Percentiles rank a stretch among this genome's conserved stretches.
Evolutionary conservation across 139 green algal species (phyloP).

Genomic region (Gonium pectorale): DNA sequence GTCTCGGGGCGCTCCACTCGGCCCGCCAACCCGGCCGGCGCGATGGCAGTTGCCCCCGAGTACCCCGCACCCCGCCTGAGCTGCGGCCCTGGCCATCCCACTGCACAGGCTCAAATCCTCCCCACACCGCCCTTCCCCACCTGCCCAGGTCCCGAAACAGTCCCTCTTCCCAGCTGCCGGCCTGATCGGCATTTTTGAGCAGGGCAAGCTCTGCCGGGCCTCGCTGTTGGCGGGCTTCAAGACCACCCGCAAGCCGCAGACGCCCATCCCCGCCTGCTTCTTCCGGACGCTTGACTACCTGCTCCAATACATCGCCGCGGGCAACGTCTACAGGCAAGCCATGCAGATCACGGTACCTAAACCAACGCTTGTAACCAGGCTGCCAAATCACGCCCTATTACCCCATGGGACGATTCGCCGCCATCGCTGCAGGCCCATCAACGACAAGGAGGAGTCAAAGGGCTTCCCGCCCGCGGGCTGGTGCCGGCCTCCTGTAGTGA

Average conservation of each 20-base stretch:
- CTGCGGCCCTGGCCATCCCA: too few relatives aligned
- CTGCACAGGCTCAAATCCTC: too few relatives aligned
- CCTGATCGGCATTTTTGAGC: not conserved
- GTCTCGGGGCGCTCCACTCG: too few relatives aligned
- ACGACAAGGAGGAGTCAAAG: constrained; percentile 33
- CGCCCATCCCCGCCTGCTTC: constrained; percentile 16
- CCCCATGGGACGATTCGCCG: too few relatives aligned
- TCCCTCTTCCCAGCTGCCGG: not conserved
- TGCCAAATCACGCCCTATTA: too few relatives aligned
- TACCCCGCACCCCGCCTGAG: too few relatives aligned
- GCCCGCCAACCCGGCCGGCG: too few relatives aligned
- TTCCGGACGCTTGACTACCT: constrained; percentile 41
- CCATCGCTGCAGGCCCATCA: too few relatives aligned
- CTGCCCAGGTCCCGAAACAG: not conserved
- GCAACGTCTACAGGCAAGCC: constrained; percentile 23
- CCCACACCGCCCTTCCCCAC: too few relatives aligned
- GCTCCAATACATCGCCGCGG: not conserved
- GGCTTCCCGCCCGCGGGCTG: constrained; percentile 34
- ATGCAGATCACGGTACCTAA: too few relatives aligned
- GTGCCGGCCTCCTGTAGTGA: not conserved
- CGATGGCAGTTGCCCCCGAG: too few relatives aligned
- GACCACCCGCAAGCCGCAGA: not conserved
- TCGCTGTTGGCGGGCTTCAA: constrained; percentile 22
- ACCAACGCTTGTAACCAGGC: too few relatives aligned
- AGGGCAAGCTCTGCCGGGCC: not conserved